Evolutionary conservation across 2,329 filamentous ascomycete species (phyloP), one percentile per base, ranked within the genome.

Genomic region (Dendrostoma leiphaemia): DNA sequence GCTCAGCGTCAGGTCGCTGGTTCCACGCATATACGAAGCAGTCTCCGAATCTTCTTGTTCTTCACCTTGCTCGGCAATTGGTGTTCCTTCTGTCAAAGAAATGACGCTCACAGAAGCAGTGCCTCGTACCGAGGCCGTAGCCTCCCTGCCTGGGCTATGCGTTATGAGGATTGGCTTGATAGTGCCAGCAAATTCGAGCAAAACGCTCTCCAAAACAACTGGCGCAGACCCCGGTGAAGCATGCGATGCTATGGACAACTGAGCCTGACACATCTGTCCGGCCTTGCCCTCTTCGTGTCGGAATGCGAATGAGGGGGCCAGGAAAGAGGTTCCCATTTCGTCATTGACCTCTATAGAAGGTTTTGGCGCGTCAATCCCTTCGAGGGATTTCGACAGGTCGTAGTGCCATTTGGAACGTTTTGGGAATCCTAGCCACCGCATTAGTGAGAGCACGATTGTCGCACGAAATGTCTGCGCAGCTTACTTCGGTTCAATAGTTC

Each of bases 1-100:
- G 10, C 71, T 69, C 40, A 97, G 71, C 0, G 78, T 83, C 51
- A 97, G 71, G 66, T 92, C 77, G 8, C 81, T 79, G 10, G 71
- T 64, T 1, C 88, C 88, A 35, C 71, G 72, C 44, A 76, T 60
- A 7, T 65, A 61, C 3, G 68, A 63, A n/a, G 69, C 44, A 5
- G 66, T 67, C n/a, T 65, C 60, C 10, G 32, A 63, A 60, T 51
- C 62, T 31, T 59, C 58, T 37, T 65, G 63, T 10, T 62, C 60
- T 8, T 57, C 57, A 23, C 62, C 59, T n/a, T n/a, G n/a, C n/a
- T n/a, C n/a, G n/a, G 2, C 60, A 51, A 8, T 63, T 58, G 5
- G 67, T n/a, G n/a, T n/a, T n/a, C n/a, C 64, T 34, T 68, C 67
- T 48, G 70, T 69, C 26, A 60, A 53, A 31, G 53, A 38, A 32